phyloP scores from a whole-genome alignment of 2,329 filamentous ascomycete genomes.

The Westerdykella sp. region DNA sequence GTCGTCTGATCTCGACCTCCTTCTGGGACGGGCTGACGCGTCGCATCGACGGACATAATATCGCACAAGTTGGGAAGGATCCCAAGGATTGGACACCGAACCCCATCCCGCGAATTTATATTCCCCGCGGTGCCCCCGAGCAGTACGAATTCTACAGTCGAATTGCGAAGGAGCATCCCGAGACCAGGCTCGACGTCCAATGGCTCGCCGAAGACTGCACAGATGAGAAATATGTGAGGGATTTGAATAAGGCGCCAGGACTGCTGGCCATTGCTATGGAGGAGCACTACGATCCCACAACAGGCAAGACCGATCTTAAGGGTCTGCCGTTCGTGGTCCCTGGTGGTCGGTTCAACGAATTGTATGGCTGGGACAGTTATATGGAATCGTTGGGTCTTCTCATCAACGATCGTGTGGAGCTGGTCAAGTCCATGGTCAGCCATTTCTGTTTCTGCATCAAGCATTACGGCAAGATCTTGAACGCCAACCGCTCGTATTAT shows the following conservation, averaged over 20 bases:
- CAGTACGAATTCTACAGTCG: conserved; percentile 85
- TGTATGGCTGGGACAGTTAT: conserved; percentile 99
- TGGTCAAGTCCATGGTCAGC: conserved; percentile 89
- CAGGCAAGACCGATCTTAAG: conserved; percentile 63
- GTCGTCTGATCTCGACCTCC: conserved; percentile 76
- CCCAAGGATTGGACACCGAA: conserved; percentile 94
- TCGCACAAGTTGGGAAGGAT: conserved; percentile 79
- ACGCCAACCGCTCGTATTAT: conserved; percentile 95
- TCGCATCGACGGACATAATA: conserved; percentile 79
- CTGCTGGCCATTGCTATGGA: conserved; percentile 87
- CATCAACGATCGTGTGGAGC: conserved; percentile 73
- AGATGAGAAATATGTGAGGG: conserved; percentile 72
- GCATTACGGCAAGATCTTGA: conserved; percentile 97
- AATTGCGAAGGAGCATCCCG: conserved; percentile 70
- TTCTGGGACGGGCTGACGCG: conserved; percentile 93
- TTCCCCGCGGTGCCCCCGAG: conserved; percentile 76
- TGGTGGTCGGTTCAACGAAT: conserved; percentile 92
- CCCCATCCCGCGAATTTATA: conserved; percentile 83
- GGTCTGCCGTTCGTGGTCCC: conserved; percentile 96
- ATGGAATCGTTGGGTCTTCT: conserved; percentile 92
- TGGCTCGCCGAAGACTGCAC: conserved; percentile 65
- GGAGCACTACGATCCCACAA: conserved; percentile 58
- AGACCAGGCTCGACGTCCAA: conserved; percentile 81
- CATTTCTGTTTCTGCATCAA: conserved; percentile 99
- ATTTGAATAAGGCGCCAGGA: conserved; percentile 81